Evolutionary conservation across 345 rosid species (phyloP).

Genomic region (Sisymbrium irio): DNA sequence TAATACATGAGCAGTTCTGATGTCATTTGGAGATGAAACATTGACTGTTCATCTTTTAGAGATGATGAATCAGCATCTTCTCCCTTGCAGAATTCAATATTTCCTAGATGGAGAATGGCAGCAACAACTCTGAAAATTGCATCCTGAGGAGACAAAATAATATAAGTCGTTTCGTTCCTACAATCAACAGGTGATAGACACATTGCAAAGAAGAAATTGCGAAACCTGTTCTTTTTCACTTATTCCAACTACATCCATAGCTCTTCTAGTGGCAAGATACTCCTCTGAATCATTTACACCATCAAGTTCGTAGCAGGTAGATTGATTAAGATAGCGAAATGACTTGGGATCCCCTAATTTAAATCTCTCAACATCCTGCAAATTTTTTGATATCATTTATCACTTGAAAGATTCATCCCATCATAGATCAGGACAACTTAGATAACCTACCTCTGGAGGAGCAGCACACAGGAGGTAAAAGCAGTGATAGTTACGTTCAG

Average conservation of each 20-base stretch:
- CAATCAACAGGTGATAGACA: slow-evolving; percentile 7
- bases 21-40: slow-evolving; percentile 73
- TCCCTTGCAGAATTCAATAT: slow-evolving; percentile 60
- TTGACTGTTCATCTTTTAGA: slow-evolving; percentile 57
- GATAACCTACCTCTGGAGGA: slow-evolving; percentile 56
- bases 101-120: slow-evolving; percentile 93
- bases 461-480: slow-evolving; percentile 94
- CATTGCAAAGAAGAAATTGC: slow-evolving; percentile 11
- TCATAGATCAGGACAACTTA: slow-evolving; percentile 2
- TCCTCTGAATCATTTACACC: slow-evolving; percentile 70
- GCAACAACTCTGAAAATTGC: slow-evolving; percentile 81
- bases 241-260: slow-evolving; percentile 90
- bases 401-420: slow-evolving; percentile 17
- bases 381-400: slow-evolving; percentile 20
- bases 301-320: slow-evolving; percentile 73
- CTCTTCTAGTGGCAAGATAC: slow-evolving; percentile 76
- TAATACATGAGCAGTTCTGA: slow-evolving; percentile 75
- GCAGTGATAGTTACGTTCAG: slow-evolving; percentile 94
- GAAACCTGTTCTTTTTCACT: slow-evolving; percentile 74
- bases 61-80: slow-evolving; percentile 69
- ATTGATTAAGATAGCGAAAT: slow-evolving; percentile 93
- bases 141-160: slow-evolving; percentile 46
- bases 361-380: slow-evolving; percentile 76
- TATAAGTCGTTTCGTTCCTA: neutral
- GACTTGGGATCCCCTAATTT: slow-evolving; percentile 80